Conservation (phyloP, 2,329 filamentous ascomycete species). For the Corinectria fuckeliana region DNA sequence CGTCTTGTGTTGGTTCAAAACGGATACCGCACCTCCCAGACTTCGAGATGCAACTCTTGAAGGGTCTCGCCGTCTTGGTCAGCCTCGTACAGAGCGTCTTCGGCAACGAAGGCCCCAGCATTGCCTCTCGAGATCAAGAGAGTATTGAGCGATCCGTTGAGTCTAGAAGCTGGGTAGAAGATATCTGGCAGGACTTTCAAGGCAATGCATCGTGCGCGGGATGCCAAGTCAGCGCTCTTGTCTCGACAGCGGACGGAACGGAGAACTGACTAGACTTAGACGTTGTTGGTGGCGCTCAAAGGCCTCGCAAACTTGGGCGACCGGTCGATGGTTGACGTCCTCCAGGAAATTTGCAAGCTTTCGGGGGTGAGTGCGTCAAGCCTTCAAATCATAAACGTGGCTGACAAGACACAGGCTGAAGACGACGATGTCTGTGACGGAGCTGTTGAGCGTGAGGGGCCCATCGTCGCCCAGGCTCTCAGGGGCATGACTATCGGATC, state of each 20-base stretch:
- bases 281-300: constrained; percentile 50
- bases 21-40: not conserved
- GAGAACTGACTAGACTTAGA: constrained; percentile 26
- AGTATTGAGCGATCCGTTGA: constrained; percentile 22
- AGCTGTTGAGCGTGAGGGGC: constrained; percentile 57
- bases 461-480: constrained; percentile 58
- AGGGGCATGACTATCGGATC: constrained; percentile 55
- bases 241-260: not conserved
- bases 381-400: not conserved
- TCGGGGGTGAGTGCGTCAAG: constrained; percentile 35
- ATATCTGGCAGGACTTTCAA: constrained; percentile 9
- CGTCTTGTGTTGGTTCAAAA: not conserved
- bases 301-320: constrained; percentile 52
- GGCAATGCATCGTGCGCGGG: constrained; percentile 30
- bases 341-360: constrained; percentile 43
- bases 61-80: constrained; percentile 5
- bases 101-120: constrained; percentile 10
- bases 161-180: not conserved
- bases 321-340: constrained; percentile 44
- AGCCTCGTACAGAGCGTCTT: constrained; percentile 14
- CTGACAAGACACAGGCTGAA: constrained; percentile 46
- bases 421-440: constrained; percentile 64
- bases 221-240: constrained; percentile 26
- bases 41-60: constrained; percentile 2
- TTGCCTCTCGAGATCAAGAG: constrained; percentile 4